Evolutionary conservation across 441 rosid species (phyloP).

Genomic region (Corymbia calophylla): DNA sequence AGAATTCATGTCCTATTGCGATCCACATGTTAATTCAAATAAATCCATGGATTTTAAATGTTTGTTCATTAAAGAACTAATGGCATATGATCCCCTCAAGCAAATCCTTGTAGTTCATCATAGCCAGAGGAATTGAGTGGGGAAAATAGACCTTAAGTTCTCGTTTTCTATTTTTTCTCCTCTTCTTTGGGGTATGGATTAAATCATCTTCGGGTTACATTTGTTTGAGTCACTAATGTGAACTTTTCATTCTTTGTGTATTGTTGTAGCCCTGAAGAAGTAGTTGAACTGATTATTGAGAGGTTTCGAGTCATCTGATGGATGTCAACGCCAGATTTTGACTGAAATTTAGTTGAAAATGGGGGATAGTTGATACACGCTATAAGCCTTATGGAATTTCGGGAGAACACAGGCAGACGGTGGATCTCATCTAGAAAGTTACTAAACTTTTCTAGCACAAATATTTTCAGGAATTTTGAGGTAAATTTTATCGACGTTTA

Average conservation of each 20-base stretch:
- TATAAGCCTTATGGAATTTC: too few relatives aligned
- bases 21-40: neutral
- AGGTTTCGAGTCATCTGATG: neutral
- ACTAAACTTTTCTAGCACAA: too few relatives aligned
- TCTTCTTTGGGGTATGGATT: neutral
- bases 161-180: too few relatives aligned
- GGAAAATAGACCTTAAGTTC: neutral
- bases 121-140: neutral
- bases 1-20: neutral
- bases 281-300: neutral
- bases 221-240: neutral
- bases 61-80: neutral
- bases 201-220: neutral
- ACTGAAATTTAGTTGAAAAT: too few relatives aligned
- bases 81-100: neutral
- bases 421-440: neutral
- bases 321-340: neutral
- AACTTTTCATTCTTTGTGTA: neutral
- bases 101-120: neutral
- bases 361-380: accelerated
- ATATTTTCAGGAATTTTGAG: too few relatives aligned
- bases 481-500: too few relatives aligned
- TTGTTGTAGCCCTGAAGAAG: neutral
- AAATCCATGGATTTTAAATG: neutral
- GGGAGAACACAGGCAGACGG: accelerated